phyloP scores from a whole-genome alignment of 1,284 basidiomycete species.

The Ustilago trichophora region DNA sequence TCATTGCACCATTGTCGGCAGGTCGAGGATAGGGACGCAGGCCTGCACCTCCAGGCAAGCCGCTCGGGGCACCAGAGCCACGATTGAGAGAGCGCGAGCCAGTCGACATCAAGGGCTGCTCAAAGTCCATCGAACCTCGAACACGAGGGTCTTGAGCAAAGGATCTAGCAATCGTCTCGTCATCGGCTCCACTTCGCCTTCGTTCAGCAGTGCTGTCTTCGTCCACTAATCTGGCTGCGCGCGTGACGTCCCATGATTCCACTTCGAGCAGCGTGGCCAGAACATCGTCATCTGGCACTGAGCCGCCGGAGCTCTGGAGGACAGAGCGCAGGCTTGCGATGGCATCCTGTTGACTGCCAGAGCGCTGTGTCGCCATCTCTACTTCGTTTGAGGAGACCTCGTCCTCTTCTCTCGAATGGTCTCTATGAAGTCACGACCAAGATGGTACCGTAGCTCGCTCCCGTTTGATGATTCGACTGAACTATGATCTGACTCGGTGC shows the following conservation, averaged over 20 bases:
- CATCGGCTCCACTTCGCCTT: conserved; percentile 43
- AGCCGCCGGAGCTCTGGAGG: conserved; percentile 14
- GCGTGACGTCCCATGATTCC: conserved; percentile 42
- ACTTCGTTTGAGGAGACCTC: background rate
- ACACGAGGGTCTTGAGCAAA: conserved; percentile 31
- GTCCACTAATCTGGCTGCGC: conserved; percentile 37
- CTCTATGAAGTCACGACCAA: no score
- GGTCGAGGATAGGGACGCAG: conserved; percentile 20
- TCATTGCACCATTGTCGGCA: conserved; percentile 1
- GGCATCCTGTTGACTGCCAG: conserved; percentile 35
- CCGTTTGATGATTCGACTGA: no score
- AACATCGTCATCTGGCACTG: conserved; percentile 27
- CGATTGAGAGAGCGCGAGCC: background rate
- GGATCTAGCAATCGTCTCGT: conserved; percentile 43
- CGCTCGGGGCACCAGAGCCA: conserved; percentile 16
- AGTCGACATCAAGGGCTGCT: conserved; percentile 1
- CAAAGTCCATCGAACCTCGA: conserved; percentile 29
- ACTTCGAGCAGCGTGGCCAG: conserved; percentile 46
- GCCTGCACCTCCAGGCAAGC: conserved; percentile 28
- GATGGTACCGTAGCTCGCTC: no score
- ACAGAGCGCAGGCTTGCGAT: conserved; percentile 34
- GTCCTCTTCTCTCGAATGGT: background rate
- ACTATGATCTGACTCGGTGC: background rate
- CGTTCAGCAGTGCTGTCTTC: conserved; percentile 42
- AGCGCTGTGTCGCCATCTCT: conserved; percentile 22